These are phyloP conservation scores for Tetrahymena thermophila DNA, from an alignment of 73 alveolate genomes.

Conservation along the genomic window DNA sequence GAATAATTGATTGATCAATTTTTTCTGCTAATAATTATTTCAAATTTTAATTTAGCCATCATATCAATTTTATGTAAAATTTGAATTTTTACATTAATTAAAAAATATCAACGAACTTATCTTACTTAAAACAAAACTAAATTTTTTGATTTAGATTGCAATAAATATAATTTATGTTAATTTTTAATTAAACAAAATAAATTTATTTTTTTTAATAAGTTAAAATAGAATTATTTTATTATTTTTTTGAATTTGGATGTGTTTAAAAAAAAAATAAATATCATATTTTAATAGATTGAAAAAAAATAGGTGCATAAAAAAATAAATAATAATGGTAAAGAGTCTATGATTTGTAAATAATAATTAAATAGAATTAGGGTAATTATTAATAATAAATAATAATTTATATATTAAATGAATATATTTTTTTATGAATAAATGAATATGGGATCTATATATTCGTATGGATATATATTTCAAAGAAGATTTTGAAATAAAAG, in stretches of 20 bases:
- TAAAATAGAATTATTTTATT: background rate
- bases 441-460: background rate
- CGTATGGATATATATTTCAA: background rate
- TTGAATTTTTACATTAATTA: background rate
- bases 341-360: background rate
- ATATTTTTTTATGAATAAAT: too few species aligned
- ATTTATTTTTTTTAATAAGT: too few species aligned
- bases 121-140: too few species aligned
- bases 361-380: background rate
- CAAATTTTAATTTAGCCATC: background rate
- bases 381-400: too few species aligned
- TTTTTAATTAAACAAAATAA: too few species aligned
- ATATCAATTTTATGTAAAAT: background rate
- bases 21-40: background rate
- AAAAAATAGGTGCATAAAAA: background rate
- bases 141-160: too few species aligned
- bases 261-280: too few species aligned
- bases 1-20: background rate
- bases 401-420: too few species aligned
- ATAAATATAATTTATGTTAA: too few species aligned
- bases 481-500: background rate
- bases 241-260: background rate
- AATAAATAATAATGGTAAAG: background rate
- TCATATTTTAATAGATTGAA: too few species aligned
- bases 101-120: background rate